These are phyloP conservation scores for Aspergillus sp. DNA, from an alignment of 2,329 filamentous ascomycete species.

Conservation along the genomic window DNA sequence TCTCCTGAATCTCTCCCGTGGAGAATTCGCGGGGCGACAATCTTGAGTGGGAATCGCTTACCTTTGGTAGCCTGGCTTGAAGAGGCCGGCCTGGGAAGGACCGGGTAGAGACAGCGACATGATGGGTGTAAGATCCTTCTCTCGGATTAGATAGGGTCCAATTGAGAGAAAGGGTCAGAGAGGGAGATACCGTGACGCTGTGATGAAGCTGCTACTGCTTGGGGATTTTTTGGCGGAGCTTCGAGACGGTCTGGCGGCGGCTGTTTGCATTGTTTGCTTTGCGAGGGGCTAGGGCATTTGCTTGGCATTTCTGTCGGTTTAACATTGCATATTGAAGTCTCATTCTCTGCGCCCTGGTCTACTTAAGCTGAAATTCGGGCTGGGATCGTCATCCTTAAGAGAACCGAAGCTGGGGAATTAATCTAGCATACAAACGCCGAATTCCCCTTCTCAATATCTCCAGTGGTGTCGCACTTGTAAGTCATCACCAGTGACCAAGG, in stretches of 20 bases:
- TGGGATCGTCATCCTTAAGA: too few species aligned
- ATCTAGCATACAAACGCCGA: too few species aligned
- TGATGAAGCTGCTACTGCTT: constrained; percentile 25
- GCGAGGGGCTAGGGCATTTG: constrained; percentile 28
- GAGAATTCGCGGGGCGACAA: constrained; percentile 10
- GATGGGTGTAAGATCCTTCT: constrained; percentile 30
- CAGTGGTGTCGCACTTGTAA: too few species aligned
- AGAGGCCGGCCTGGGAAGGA: constrained; percentile 88
- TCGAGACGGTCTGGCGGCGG: constrained; percentile 28
- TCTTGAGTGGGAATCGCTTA: constrained; percentile 49
- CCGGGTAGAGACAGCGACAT: constrained; percentile 98
- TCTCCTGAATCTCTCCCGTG: neutral
- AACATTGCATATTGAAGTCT: too few species aligned
- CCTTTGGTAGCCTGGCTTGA: constrained; percentile 97
- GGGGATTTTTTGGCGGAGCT: constrained; percentile 41
- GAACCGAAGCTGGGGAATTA: too few species aligned
- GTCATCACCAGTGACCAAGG: too few species aligned
- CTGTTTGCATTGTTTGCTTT: constrained; percentile 42
- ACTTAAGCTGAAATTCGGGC: too few species aligned
- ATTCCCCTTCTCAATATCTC: too few species aligned
- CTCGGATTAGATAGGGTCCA: constrained; percentile 11
- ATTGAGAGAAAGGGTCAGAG: constrained; percentile 4
- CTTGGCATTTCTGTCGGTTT: neutral
- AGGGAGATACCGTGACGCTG: constrained; percentile 14
- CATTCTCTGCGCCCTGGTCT: too few species aligned